Percentiles rank a stretch among this genome's conserved stretches.
Evolutionary conservation across 2,329 filamentous ascomycete genomes (phyloP).

Genomic region (Fusarium pseudoanthophilum): DNA sequence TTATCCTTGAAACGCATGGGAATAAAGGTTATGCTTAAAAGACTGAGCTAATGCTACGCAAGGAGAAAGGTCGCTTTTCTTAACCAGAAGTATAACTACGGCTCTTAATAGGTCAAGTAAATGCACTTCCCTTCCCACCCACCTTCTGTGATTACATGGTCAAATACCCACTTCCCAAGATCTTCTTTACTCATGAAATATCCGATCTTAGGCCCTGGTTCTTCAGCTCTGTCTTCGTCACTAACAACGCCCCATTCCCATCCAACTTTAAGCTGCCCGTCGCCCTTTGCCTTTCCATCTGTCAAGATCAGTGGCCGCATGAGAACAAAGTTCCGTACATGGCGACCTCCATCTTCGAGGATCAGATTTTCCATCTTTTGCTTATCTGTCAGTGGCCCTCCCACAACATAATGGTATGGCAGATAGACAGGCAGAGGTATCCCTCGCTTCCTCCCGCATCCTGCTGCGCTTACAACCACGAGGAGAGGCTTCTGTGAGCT

Average conservation of each 20-base stretch:
- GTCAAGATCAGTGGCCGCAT: not conserved
- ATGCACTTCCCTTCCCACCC: not conserved
- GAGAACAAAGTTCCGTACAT: not conserved
- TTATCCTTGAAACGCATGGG: too few relatives aligned
- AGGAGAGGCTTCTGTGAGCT: not conserved
- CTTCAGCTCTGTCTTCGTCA: not conserved
- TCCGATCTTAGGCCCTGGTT: not conserved
- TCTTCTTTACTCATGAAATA: not conserved
- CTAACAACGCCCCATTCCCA: not conserved
- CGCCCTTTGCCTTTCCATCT: not conserved
- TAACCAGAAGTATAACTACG: not conserved
- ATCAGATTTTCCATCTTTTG: not conserved
- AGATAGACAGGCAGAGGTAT: not conserved
- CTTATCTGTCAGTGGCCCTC: not conserved
- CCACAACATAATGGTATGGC: not conserved
- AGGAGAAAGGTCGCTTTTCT: not conserved
- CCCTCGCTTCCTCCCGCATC: not conserved
- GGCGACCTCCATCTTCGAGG: not conserved
- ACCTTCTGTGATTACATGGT: not conserved
- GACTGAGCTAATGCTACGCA: not conserved
- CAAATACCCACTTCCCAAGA: not conserved
- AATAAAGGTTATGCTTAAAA: not conserved
- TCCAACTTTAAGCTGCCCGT: not conserved
- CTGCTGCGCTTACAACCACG: not conserved
- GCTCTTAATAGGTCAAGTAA: not conserved